Percentiles rank a stretch among this genome's conserved stretches.
These are phyloP conservation scores for Exserohilum rostratum DNA, from an alignment of 2,329 filamentous ascomycete species.

Conservation along the genomic window DNA sequence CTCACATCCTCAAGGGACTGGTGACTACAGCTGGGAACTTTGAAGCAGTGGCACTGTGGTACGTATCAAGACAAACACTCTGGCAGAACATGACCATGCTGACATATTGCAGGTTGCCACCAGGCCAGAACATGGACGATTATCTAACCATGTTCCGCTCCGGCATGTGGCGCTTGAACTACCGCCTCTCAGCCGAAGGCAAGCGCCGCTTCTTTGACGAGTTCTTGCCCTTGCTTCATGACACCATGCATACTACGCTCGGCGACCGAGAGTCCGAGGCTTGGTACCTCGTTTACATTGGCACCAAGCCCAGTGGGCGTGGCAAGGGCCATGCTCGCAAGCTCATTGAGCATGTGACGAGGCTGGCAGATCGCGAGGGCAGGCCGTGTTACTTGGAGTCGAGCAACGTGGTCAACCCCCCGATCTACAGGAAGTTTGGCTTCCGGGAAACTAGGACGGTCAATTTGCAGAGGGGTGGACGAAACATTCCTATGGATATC, in stretches of 20 bases:
- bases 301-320: slow-evolving; percentile 72
- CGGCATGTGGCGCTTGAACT: slow-evolving; percentile 79
- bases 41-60: slow-evolving; percentile 81
- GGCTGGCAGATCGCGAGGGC: slow-evolving; percentile 68
- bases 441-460: slow-evolving; percentile 71
- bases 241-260: slow-evolving; percentile 73
- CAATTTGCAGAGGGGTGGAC: slow-evolving; percentile 63
- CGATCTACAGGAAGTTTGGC: slow-evolving; percentile 76
- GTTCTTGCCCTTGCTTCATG: slow-evolving; percentile 75
- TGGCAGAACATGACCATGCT: slow-evolving; percentile 1
- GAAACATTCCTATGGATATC: slow-evolving; percentile 71
- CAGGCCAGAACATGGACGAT: slow-evolving; percentile 74
- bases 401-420: slow-evolving; percentile 69
- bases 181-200: slow-evolving; percentile 74
- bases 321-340: slow-evolving; percentile 75
- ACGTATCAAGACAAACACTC: slow-evolving; percentile 42
- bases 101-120: slow-evolving; percentile 67
- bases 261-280: slow-evolving; percentile 69
- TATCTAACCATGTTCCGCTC: slow-evolving; percentile 73
- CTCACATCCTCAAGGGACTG: slow-evolving; percentile 74
- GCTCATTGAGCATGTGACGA: slow-evolving; percentile 72
- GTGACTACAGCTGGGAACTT: slow-evolving; percentile 79
- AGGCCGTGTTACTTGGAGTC: slow-evolving; percentile 79
- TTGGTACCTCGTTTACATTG: slow-evolving; percentile 86
- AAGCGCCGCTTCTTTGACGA: slow-evolving; percentile 77